phyloP scores from a whole-genome alignment of 2,329 filamentous ascomycete species.

The Botrytis galanthina region DNA sequence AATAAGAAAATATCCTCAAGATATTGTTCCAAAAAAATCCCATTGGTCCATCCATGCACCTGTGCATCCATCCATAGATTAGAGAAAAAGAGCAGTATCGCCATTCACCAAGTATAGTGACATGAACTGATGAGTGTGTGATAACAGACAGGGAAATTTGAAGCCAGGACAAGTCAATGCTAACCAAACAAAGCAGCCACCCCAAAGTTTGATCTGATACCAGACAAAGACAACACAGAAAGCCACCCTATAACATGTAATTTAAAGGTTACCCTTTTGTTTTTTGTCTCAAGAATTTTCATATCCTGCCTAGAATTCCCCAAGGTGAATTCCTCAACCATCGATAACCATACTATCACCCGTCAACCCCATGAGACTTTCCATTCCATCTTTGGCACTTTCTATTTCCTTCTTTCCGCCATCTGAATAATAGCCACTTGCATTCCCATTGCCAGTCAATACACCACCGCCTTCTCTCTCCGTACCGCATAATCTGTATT shows the following conservation, averaged over 20 bases:
- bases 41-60: background rate
- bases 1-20: background rate
- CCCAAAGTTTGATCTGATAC: constrained; percentile 6
- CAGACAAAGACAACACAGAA: constrained; percentile 4
- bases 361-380: constrained; percentile 15
- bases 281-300: background rate
- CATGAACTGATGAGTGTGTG: background rate
- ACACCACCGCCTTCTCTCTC: constrained; percentile 36
- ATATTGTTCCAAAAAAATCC: background rate
- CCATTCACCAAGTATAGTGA: constrained; percentile 11
- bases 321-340: constrained; percentile 3
- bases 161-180: background rate
- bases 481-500: constrained; percentile 54
- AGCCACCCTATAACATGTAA: constrained; percentile 7
- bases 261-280: constrained; percentile 5
- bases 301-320: background rate
- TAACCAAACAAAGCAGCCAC: constrained; percentile 7
- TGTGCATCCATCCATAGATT: constrained; percentile 12
- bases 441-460: constrained; percentile 25
- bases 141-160: background rate
- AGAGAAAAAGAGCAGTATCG: constrained; percentile 8
- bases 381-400: constrained; percentile 5
- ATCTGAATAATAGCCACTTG: constrained; percentile 38
- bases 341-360: constrained; percentile 20
- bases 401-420: constrained; percentile 25